phyloP scores from a whole-genome alignment of 2,329 filamentous ascomycete genomes.

The Ascochyta pisi region DNA sequence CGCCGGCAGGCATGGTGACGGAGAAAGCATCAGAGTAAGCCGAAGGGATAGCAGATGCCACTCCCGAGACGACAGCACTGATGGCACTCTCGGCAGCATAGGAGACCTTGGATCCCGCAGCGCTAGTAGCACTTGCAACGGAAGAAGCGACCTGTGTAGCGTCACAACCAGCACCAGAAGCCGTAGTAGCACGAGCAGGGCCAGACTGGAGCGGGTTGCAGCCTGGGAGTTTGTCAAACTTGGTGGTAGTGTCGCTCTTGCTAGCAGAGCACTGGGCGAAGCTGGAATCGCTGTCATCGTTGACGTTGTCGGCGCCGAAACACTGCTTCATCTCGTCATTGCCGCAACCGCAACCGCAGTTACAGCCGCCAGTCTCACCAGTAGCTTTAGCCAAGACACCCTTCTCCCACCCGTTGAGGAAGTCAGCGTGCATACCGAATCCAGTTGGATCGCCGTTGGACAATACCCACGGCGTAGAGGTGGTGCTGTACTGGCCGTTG shows the following conservation, averaged over 20 bases:
- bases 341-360: slow-evolving; percentile 48
- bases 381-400: slow-evolving; percentile 47
- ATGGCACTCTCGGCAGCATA: neutral
- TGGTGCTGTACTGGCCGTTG: slow-evolving; percentile 40
- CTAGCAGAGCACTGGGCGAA: slow-evolving; percentile 40
- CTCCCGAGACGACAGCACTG: neutral
- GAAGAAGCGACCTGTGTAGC: slow-evolving; percentile 18
- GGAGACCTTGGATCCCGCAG: slow-evolving; percentile 4
- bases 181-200: slow-evolving; percentile 39
- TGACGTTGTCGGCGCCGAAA: slow-evolving; percentile 46
- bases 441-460: slow-evolving; percentile 49
- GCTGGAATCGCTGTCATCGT: slow-evolving; percentile 37
- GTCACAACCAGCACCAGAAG: slow-evolving; percentile 36
- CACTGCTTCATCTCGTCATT: slow-evolving; percentile 46
- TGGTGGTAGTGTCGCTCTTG: slow-evolving; percentile 19
- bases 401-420: slow-evolving; percentile 48
- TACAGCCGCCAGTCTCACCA: slow-evolving; percentile 42
- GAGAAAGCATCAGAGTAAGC: slow-evolving; percentile 4
- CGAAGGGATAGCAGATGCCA: slow-evolving; percentile 3
- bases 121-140: slow-evolving; percentile 13
- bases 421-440: slow-evolving; percentile 48
- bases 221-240: slow-evolving; percentile 44
- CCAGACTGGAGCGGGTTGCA: slow-evolving; percentile 50
- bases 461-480: slow-evolving; percentile 44
- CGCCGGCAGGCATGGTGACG: slow-evolving; percentile 1